Conservation (phyloP, 495 filamentous ascomycete species). For the Tuber borchii region DNA sequence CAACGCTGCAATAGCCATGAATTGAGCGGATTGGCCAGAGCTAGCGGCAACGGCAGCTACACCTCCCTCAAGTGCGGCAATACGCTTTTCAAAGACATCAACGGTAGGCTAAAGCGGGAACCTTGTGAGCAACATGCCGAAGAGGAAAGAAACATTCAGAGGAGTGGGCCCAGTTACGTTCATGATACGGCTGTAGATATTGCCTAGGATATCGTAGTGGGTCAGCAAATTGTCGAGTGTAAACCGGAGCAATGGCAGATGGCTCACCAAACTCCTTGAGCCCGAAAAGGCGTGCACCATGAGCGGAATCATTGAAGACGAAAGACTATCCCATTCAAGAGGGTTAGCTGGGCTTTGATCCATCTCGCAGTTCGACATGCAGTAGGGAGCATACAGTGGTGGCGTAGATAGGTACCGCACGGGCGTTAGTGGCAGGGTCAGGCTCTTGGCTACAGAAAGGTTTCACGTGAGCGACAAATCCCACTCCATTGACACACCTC, state of each 20-base stretch:
- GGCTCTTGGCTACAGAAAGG: constrained; percentile 60
- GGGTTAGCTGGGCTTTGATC: constrained; percentile 6
- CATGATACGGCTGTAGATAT: constrained; percentile 98
- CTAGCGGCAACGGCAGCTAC: constrained; percentile 82
- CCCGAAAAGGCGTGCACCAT: constrained; percentile 90
- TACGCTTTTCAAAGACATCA: constrained; percentile 95
- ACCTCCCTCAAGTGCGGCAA: constrained; percentile 91
- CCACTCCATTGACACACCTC: constrained; percentile 2
- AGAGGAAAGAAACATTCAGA: neutral
- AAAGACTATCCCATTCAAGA: constrained; percentile 57
- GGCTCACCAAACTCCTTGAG: constrained; percentile 79
- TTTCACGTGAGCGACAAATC: constrained; percentile 5
- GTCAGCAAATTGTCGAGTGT: neutral
- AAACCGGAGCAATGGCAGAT: neutral
- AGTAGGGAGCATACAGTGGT: constrained; percentile 59
- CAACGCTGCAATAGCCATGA: constrained; percentile 81
- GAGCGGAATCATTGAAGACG: constrained; percentile 93
- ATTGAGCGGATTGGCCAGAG: constrained; percentile 91
- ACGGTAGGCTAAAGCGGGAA: constrained; percentile 65
- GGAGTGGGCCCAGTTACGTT: constrained; percentile 53
- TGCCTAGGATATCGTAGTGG: constrained; percentile 46
- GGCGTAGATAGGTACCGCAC: constrained; percentile 94
- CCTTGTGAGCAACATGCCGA: neutral
- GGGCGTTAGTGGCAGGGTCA: constrained; percentile 78
- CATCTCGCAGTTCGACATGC: neutral